These are phyloP conservation scores for Penicillium olsonii DNA, from an alignment of 2,329 filamentous ascomycete genomes.

Conservation along the genomic window DNA sequence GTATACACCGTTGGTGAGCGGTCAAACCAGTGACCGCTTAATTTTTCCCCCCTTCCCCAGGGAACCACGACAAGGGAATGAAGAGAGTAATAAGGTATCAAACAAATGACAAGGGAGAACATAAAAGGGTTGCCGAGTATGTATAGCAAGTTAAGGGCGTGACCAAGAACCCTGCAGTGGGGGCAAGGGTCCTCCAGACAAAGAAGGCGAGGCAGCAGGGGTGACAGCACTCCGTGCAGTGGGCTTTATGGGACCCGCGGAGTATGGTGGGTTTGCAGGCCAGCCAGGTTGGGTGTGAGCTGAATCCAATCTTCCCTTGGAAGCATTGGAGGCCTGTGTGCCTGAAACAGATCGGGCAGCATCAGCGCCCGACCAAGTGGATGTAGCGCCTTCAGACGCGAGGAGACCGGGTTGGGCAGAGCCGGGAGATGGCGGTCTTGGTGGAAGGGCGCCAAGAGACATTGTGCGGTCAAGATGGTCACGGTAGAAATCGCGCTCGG, in stretches of 20 bases:
- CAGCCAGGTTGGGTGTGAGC: constrained; percentile 17
- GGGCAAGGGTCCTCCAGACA: constrained; percentile 21
- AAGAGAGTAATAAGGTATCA: constrained; percentile 9
- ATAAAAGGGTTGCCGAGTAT: constrained; percentile 2
- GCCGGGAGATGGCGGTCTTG: constrained; percentile 36
- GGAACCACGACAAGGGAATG: not conserved
- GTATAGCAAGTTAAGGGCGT: constrained; percentile 10
- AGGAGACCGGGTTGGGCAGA: constrained; percentile 8
- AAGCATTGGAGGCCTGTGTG: constrained; percentile 1
- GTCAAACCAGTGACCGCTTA: constrained; percentile 22
- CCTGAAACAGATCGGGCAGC: constrained; percentile 11
- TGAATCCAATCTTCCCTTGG: constrained; percentile 14
- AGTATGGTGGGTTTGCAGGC: constrained; percentile 19
- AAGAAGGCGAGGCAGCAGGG: constrained; percentile 13
- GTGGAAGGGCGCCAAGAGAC: constrained; percentile 28
- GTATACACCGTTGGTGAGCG: constrained; percentile 8
- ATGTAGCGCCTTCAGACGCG: constrained; percentile 9
- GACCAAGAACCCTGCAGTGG: constrained; percentile 25
- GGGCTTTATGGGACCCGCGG: constrained; percentile 8
- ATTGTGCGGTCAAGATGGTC: constrained; percentile 32
- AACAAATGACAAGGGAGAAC: constrained; percentile 14
- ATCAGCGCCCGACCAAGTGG: constrained; percentile 14
- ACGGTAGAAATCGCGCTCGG: constrained; percentile 44
- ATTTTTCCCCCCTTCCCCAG: not conserved
- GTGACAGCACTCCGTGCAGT: constrained; percentile 6